Evolutionary conservation across 169 alveolate species (phyloP).

Genomic region (Plasmodium gonderi): DNA sequence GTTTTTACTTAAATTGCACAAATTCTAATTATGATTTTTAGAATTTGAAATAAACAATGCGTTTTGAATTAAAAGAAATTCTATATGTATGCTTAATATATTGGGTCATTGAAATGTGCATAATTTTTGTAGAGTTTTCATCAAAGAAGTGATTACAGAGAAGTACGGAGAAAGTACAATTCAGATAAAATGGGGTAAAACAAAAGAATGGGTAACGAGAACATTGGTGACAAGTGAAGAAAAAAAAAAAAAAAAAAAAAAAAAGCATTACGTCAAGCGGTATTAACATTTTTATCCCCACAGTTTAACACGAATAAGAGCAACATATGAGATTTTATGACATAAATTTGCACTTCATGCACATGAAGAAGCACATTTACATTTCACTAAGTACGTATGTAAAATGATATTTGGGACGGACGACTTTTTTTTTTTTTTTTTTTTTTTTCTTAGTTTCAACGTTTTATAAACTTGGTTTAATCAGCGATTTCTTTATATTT

Average conservation of each 20-base stretch:
- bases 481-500: background rate
- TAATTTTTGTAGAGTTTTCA: background rate
- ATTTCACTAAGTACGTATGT: background rate
- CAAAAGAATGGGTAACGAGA: background rate
- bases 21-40: constrained; percentile 27
- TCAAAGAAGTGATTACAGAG: background rate
- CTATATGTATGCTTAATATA: constrained; percentile 9
- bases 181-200: background rate
- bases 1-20: constrained; percentile 8
- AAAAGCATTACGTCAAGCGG: no score
- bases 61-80: constrained; percentile 29
- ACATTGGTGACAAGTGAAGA: no score
- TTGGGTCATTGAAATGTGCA: background rate
- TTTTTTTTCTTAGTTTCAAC: constrained; percentile 6
- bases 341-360: background rate
- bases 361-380: background rate
- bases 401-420: background rate
- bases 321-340: background rate
- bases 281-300: no score
- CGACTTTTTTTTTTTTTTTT: constrained; percentile 1
- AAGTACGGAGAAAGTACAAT: background rate
- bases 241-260: no score
- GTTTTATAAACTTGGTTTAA: background rate
- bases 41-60: background rate
- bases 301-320: background rate